Conservation (phyloP, 2,329 filamentous ascomycete species). For the Fusarium sp. region DNA sequence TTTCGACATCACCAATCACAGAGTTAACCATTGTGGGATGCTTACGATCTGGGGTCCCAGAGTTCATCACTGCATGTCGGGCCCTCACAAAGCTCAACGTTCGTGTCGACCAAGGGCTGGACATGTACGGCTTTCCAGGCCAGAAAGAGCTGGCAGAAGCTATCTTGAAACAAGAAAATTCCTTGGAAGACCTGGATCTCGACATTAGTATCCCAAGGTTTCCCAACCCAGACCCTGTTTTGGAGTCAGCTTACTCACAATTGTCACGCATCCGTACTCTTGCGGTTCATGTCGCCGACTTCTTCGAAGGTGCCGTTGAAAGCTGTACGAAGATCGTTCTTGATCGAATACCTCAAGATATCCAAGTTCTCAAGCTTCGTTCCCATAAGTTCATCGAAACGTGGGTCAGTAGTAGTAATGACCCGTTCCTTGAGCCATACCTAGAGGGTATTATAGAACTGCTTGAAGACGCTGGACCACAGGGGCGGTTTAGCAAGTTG, state of each 20-base stretch:
- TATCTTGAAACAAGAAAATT: background rate
- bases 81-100: background rate
- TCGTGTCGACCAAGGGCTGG: background rate
- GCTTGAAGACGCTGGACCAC: background rate
- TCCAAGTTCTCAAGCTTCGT: background rate
- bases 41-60: background rate
- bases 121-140: background rate
- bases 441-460: background rate
- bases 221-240: background rate
- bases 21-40: background rate
- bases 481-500: background rate
- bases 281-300: background rate
- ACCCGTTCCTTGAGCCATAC: background rate
- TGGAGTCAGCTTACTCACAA: rapidly evolving
- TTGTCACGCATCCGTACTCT: rapidly evolving
- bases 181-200: background rate
- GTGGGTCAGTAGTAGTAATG: background rate
- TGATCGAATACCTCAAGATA: background rate
- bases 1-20: background rate
- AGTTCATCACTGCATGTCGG: background rate
- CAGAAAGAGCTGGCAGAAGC: background rate
- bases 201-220: rapidly evolving
- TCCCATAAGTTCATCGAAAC: rapidly evolving
- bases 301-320: background rate
- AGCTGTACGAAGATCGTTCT: background rate